phyloP scores from a whole-genome alignment of 805 yeast species.

The Cyberlindnera galapagoensis region DNA sequence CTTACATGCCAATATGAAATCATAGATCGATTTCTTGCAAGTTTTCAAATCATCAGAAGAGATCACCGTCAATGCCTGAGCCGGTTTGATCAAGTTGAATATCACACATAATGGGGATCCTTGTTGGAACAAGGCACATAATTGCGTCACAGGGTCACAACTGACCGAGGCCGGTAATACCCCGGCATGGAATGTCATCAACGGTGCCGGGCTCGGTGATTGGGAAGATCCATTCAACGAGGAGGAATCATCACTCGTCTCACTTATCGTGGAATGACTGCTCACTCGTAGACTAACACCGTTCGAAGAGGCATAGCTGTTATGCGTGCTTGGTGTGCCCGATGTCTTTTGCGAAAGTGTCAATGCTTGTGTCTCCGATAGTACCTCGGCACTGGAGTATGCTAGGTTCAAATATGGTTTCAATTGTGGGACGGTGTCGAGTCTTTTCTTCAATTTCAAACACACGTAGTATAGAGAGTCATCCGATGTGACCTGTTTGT shows the following conservation, averaged over 20 bases:
- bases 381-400: slow-evolving; percentile 55
- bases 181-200: slow-evolving; percentile 66
- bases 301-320: slow-evolving; percentile 5
- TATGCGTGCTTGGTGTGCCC: slow-evolving; percentile 12
- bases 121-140: slow-evolving; percentile 83
- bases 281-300: slow-evolving; percentile 26
- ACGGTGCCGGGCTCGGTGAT: slow-evolving; percentile 19
- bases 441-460: slow-evolving; percentile 43
- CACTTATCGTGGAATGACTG: slow-evolving; percentile 27
- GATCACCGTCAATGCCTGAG: slow-evolving; percentile 52
- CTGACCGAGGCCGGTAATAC: slow-evolving; percentile 64
- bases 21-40: slow-evolving; percentile 86
- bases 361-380: slow-evolving; percentile 67
- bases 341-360: slow-evolving; percentile 32
- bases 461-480: slow-evolving; percentile 72
- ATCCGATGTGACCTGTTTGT: slow-evolving; percentile 50
- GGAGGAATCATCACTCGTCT: slow-evolving; percentile 28
- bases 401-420: slow-evolving; percentile 62
- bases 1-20: slow-evolving; percentile 82
- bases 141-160: slow-evolving; percentile 89
- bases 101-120: slow-evolving; percentile 89
- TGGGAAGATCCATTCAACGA: slow-evolving; percentile 22
- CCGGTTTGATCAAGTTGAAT: slow-evolving; percentile 64
- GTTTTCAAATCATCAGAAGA: slow-evolving; percentile 76
- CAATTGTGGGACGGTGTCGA: slow-evolving; percentile 60